Evolutionary conservation across 495 filamentous ascomycete genomes (phyloP), one percentile per base, ranked within the genome.

Genomic region (Physcia stellaris): DNA sequence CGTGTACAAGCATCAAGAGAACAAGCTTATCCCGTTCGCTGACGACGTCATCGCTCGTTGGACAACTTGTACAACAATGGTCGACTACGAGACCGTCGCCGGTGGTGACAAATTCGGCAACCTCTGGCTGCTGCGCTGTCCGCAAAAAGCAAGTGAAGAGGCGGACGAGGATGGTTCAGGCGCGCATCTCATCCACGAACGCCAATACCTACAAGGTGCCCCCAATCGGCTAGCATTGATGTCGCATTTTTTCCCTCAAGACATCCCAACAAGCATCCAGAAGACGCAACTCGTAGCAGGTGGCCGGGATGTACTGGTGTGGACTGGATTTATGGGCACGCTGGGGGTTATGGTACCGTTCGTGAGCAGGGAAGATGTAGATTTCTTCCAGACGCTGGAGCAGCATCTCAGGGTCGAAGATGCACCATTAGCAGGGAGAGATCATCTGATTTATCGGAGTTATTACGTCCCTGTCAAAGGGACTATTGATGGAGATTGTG

Each of bases 71-170:
- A 82, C 77, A 1, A 70, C 83, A 4, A 94, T 96, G 88, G 78
- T 95, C 1, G 92, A 99, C 54, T 99, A 99, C 59, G 90, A 96
- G 54, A 94, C 88, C 1, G 76, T 81, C 13, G 90, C 86, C 9
- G 90, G 87, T 24, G 92, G 92, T 29, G 92, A 99, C 62, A 94
- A 93, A 54, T 99, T 99, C 44, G 92, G 92, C 32, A 96, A 96
- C 49, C 52, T 99, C 2, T 96, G 86, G 85, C 68, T 96, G 26
- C 55, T 96, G 40, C 80, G 92, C 9, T 88, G 82, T 49, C 86
- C 92, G 0, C 71, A 77, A 43, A 88, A 93, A 55, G 75, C 78
- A 2, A 88, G 81, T 1, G 83, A 88, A 37, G 80, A 92, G 51
- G 73, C 81, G 1, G 90, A 99, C 51, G 92, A 98, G 59, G 85